These are phyloP conservation scores for Pyrenophora graminea DNA, from an alignment of 2,329 filamentous ascomycete genomes.

Conservation along the genomic window DNA sequence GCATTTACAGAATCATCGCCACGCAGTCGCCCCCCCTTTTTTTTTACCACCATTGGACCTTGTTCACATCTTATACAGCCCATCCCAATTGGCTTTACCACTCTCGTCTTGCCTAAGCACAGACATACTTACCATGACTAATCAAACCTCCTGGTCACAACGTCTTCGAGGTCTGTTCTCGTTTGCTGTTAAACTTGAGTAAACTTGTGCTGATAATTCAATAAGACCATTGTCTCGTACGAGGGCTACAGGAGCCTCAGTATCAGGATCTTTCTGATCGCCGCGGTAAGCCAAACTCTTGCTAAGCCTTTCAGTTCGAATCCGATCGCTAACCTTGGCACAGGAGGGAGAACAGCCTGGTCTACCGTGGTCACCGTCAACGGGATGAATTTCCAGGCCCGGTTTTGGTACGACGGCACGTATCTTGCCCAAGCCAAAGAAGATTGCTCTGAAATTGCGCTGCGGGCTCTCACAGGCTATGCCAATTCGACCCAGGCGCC, in stretches of 20 bases:
- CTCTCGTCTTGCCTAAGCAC: neutral
- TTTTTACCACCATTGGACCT: neutral
- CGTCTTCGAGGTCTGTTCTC: slow-evolving; percentile 34
- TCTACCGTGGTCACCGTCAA: slow-evolving; percentile 35
- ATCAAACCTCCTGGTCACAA: slow-evolving; percentile 28
- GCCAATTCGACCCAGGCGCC: slow-evolving; percentile 22
- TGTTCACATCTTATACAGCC: neutral
- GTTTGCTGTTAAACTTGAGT: neutral
- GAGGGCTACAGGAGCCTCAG: slow-evolving; percentile 30
- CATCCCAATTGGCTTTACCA: neutral
- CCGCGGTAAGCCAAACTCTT: slow-evolving; percentile 31
- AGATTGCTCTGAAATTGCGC: slow-evolving; percentile 43
- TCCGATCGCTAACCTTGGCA: neutral
- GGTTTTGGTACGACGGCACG: slow-evolving; percentile 46
- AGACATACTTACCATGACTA: slow-evolving; percentile 21
- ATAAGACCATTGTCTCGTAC: slow-evolving; percentile 40
- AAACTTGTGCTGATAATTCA: slow-evolving; percentile 4
- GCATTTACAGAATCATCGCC: neutral
- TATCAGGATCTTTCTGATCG: slow-evolving; percentile 46
- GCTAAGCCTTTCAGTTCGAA: neutral
- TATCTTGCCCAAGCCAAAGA: slow-evolving; percentile 42
- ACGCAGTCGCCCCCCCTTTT: neutral
- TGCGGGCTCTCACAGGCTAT: slow-evolving; percentile 30
- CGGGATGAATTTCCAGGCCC: slow-evolving; percentile 33
- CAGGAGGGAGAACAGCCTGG: slow-evolving; percentile 47